Evolutionary conservation across 345 rosid genomes (phyloP).

Genomic region (Populus tremula): DNA sequence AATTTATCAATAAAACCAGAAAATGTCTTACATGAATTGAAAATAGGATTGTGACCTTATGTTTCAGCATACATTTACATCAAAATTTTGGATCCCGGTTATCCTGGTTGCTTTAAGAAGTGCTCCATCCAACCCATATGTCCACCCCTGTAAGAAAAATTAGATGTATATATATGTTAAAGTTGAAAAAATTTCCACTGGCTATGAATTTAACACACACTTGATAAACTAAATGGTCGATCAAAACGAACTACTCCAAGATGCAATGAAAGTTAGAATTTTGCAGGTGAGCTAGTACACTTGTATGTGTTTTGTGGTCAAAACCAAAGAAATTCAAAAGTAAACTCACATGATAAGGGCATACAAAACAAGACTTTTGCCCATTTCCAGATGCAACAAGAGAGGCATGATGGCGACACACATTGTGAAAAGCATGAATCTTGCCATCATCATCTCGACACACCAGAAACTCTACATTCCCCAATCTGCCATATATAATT

Average conservation of each 20-base stretch:
- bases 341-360: slow-evolving; percentile 83
- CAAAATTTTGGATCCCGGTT: slow-evolving; percentile 56
- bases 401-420: slow-evolving; percentile 89
- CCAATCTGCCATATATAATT: slow-evolving; percentile 47
- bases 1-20: slow-evolving; percentile 11
- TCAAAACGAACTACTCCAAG: background rate
- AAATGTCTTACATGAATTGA: background rate
- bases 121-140: slow-evolving; percentile 72
- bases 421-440: slow-evolving; percentile 77
- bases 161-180: no score
- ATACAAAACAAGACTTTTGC: slow-evolving; percentile 68
- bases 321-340: background rate
- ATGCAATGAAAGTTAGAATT: no score
- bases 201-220: background rate
- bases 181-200: no score
- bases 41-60: slow-evolving; percentile 9
- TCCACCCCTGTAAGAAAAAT: slow-evolving; percentile 66
- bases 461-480: slow-evolving; percentile 69
- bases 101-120: slow-evolving; percentile 78
- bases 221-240: background rate
- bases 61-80: slow-evolving; percentile 46
- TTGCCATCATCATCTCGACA: slow-evolving; percentile 69
- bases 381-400: slow-evolving; percentile 78
- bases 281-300: no score
- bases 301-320: background rate